Percentiles rank a stretch among this genome's conserved stretches.
Evolutionary conservation across 768 basidiomycete genomes (phyloP).

Genomic region (Gloeostereum incarnatum): DNA sequence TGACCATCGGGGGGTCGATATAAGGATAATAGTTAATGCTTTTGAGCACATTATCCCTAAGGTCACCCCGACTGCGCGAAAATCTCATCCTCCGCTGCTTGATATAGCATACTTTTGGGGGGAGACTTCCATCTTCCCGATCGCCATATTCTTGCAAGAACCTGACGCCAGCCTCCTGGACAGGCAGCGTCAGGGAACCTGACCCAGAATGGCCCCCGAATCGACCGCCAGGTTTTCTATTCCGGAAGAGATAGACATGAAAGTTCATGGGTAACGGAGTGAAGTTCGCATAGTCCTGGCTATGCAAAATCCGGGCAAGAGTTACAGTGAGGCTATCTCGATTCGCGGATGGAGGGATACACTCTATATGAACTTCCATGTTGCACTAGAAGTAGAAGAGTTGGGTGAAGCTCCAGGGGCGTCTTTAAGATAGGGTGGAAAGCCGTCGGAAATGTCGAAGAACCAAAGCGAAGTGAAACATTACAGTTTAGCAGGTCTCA

Average conservation of each 20-base stretch:
- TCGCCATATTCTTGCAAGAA: constrained; percentile 37
- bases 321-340: constrained; percentile 12
- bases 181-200: constrained; percentile 40
- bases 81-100: constrained; percentile 24
- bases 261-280: constrained; percentile 35
- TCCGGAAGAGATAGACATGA: constrained; percentile 36
- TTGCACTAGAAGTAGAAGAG: background rate
- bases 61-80: constrained; percentile 15
- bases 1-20: constrained; percentile 25
- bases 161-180: constrained; percentile 21
- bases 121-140: background rate
- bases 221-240: constrained; percentile 14
- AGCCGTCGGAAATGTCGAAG: too few species aligned
- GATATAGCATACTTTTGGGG: constrained; percentile 16
- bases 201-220: constrained; percentile 25
- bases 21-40: constrained; percentile 27
- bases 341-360: constrained; percentile 12
- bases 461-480: too few species aligned
- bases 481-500: too few species aligned
- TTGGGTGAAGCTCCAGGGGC: too few species aligned
- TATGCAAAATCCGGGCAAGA: constrained; percentile 38
- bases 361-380: constrained; percentile 15
- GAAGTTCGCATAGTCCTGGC: constrained; percentile 21
- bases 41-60: constrained; percentile 26
- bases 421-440: too few species aligned